Evolutionary conservation across 257 asterid species (phyloP).

Genomic region (Prunella vulgaris): DNA sequence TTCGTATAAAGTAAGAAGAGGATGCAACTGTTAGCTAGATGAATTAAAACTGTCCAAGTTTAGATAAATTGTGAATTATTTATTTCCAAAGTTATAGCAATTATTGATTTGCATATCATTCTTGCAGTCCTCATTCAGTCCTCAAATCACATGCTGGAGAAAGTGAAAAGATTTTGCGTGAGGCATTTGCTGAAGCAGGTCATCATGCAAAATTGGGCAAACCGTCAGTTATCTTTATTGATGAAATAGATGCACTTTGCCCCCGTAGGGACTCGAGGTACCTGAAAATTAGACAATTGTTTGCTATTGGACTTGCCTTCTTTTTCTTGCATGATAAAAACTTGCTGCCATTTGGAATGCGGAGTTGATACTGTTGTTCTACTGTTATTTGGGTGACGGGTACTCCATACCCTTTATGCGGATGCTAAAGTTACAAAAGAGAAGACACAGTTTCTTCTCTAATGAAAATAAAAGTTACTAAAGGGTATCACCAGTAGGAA

Average conservation of each 20-base stretch:
- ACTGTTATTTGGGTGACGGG: neutral
- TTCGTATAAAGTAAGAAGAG: neutral
- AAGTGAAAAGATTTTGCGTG: slow-evolving; percentile 78
- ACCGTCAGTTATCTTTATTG: slow-evolving; percentile 84
- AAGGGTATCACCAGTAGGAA: neutral
- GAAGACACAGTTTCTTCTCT: neutral
- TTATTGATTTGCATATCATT: slow-evolving; percentile 5
- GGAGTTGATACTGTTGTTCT: neutral
- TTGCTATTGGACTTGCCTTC: neutral
- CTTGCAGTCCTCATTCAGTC: slow-evolving; percentile 80
- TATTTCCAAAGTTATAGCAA: neutral
- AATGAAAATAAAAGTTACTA: neutral
- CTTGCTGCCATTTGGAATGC: neutral
- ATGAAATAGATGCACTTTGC: slow-evolving; percentile 93
- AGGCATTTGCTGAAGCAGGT: slow-evolving; percentile 78
- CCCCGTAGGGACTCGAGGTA: slow-evolving; percentile 92
- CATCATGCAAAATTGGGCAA: slow-evolving; percentile 64
- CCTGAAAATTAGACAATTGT: neutral
- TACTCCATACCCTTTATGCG: neutral
- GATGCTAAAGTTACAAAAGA: slow-evolving; percentile 11
- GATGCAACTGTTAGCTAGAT: neutral
- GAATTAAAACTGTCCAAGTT: neutral
- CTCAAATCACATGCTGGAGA: slow-evolving; percentile 84
- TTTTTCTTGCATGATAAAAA: slow-evolving; percentile 8
- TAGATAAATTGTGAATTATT: neutral